A percentile compares a stretch with the other conserved stretches of the same genome.
phyloP scores from a whole-genome alignment of 768 basidiomycete genomes.

The Lyophyllum shimeji region DNA sequence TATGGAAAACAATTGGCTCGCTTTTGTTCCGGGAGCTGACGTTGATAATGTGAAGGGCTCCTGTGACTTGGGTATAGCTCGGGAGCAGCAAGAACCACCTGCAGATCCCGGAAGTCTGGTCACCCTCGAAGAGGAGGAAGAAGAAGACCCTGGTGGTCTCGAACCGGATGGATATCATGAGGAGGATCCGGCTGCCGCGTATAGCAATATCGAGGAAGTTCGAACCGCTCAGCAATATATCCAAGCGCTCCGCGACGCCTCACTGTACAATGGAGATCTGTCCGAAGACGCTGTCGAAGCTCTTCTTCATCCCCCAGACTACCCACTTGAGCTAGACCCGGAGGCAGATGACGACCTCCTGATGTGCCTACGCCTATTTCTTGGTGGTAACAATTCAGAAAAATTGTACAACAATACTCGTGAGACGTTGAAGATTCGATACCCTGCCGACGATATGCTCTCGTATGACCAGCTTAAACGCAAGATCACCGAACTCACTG shows the following conservation, averaged over 20 bases:
- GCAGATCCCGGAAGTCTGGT: neutral
- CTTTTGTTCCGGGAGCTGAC: too few species aligned
- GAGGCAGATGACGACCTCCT: neutral
- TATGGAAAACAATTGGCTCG: too few species aligned
- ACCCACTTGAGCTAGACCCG: neutral
- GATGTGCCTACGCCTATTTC: neutral
- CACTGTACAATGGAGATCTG: neutral
- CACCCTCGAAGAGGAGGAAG: neutral
- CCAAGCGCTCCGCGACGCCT: neutral
- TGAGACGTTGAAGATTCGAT: neutral
- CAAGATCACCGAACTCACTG: constrained; percentile 7
- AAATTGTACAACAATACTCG: neutral
- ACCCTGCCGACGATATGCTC: constrained; percentile 5
- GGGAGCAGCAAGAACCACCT: neutral
- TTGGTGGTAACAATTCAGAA: neutral
- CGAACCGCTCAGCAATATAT: neutral
- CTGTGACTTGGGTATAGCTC: neutral
- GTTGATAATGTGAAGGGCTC: neutral
- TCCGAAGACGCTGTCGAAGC: neutral
- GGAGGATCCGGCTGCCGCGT: neutral
- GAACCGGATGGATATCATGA: neutral
- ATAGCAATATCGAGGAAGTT: neutral
- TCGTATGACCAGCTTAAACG: constrained; percentile 14
- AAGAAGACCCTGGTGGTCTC: neutral
- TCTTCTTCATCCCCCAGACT: neutral